Base-by-base conservation (phyloP, 2,329 filamentous ascomycete species). In the Volutella citrinella region DNA sequence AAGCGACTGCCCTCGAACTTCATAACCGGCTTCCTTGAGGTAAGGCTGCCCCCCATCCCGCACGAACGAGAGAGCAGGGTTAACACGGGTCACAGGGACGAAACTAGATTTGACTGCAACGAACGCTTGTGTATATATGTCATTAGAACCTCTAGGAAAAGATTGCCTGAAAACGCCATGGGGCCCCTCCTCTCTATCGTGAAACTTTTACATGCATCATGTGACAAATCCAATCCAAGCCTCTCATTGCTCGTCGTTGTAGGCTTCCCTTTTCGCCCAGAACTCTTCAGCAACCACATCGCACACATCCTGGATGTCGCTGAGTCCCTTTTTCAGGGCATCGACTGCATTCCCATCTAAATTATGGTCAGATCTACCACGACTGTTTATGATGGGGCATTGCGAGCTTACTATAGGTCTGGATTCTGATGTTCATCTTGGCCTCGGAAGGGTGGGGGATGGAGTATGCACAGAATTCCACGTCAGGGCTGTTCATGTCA, bases 381-480 rank as follows among this genome's bases (percentile, higher is more conserved):
- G 11, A n/a, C 21, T 20, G 10, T 12, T 6, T 14, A 10, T 14
- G 15, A n/a, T 17, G 12, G n/a, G 18, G 32, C 11, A 25, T 10
- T 14, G n/a, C 8, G 16, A 27, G 64, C 80, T 59, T 69, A 95
- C 91, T 87, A 55, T 93, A 97, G 48, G 91, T 98, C 65, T 98
- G 93, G 44, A 98, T 97, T 54, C 93, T 80, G 43, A 98, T 71
- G 57, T 97, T 95, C 91, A 98, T 95, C 67, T 95, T 93, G 24
- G 82, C 71, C 65, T 98, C 93, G 23, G 90, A 95, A 31, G 93
- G 93, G 65, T 98, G 93, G 19, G 93, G 93, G 42, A 98, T 97
- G 7, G 91, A 87, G 64, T 98, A 98, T 42, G 91, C 93, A 65
- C 93, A 97, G 66, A 98, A 96, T 62, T 98, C 93, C 40, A 98